Conservation (phyloP, 139 green algal genomes). For the Ettlia oleoabundans region DNA sequence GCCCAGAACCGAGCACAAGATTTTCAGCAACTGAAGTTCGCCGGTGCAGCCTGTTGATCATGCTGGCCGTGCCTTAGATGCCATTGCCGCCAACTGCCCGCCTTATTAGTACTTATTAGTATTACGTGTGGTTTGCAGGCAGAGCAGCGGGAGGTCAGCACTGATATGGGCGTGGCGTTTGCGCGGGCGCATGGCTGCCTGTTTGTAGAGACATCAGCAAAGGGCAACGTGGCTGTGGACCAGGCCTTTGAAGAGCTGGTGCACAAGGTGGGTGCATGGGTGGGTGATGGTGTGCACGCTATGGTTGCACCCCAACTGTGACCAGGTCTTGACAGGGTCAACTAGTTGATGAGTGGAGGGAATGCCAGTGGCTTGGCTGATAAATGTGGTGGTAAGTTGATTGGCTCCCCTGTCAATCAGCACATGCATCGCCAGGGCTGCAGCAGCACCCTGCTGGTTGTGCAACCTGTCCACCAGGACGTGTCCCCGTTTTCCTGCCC, state of each 20-base stretch:
- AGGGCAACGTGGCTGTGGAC: slow-evolving; percentile 80
- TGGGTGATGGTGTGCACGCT: not conserved
- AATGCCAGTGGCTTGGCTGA: not conserved
- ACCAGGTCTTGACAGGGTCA: too few relatives aligned
- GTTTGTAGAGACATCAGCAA: slow-evolving; percentile 94
- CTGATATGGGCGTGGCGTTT: slow-evolving; percentile 80
- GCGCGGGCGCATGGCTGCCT: slow-evolving; percentile 83
- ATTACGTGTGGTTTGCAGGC: too few relatives aligned
- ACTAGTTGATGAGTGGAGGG: too few relatives aligned
- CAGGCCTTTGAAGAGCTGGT: slow-evolving; percentile 93
- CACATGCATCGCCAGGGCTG: not conserved
- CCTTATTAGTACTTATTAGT: too few relatives aligned
- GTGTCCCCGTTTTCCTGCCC: too few relatives aligned
- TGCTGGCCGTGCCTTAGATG: too few relatives aligned
- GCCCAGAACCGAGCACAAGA: too few relatives aligned
- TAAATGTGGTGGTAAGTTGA: not conserved
- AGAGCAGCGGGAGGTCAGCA: slow-evolving; percentile 75
- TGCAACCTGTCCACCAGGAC: too few relatives aligned
- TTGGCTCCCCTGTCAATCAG: not conserved
- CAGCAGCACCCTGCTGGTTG: not conserved
- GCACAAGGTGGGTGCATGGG: slow-evolving; percentile 19
- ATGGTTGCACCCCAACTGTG: not conserved
- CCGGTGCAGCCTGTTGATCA: not conserved
- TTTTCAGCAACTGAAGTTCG: too few relatives aligned
- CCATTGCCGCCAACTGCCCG: too few relatives aligned